phyloP scores from a whole-genome alignment of 129 eudicot species.

The Chrysanthemum makinoi region DNA sequence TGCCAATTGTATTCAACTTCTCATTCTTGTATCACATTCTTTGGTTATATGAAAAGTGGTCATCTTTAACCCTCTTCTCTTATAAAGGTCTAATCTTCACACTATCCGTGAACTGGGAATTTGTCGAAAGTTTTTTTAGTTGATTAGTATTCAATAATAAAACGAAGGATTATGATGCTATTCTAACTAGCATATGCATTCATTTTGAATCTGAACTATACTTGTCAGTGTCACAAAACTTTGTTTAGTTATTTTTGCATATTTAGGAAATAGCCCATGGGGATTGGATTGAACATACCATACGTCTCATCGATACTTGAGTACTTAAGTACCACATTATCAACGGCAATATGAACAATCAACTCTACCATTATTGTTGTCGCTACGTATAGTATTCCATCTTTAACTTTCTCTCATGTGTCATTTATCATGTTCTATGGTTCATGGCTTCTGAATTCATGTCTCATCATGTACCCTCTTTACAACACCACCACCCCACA shows the following conservation, averaged over 20 bases:
- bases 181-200: neutral
- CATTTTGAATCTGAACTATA: neutral
- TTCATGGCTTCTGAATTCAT: constrained; percentile 2
- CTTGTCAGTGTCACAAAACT: neutral
- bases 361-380: constrained; percentile 2
- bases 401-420: neutral
- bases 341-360: neutral
- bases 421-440: neutral
- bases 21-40: constrained; percentile 17
- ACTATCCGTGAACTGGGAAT: no score
- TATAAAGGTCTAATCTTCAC: no score
- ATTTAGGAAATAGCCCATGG: neutral
- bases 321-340: neutral
- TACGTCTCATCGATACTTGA: neutral
- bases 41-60: constrained; percentile 1
- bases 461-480: constrained; percentile 3
- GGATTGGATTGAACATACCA: neutral
- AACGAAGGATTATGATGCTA: neutral
- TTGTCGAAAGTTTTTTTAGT: no score
- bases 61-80: neutral
- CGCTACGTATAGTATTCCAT: neutral
- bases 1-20: constrained; percentile 15
- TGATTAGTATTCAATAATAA: no score
- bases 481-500: constrained; percentile 17
- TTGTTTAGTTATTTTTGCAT: neutral